Percentiles rank a stretch among this genome's conserved stretches.
Conservation (phyloP, 108 stramenopile genomes). For the Cyclotella baltica region DNA sequence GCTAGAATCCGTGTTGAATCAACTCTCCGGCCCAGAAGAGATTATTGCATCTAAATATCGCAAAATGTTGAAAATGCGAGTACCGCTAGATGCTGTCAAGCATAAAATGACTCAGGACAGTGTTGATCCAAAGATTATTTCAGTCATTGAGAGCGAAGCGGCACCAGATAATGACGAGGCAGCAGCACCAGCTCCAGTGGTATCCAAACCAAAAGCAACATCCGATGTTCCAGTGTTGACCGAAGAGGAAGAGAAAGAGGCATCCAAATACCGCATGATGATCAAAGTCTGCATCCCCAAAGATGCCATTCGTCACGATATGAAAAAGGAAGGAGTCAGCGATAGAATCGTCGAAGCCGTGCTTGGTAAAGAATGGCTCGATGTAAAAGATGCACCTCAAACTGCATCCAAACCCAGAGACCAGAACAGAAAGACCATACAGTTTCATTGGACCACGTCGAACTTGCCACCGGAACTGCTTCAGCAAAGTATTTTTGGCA, state of each 20-base stretch:
- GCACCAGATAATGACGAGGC: conserved; percentile 50
- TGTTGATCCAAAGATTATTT: conserved; percentile 41
- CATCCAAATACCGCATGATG: conserved; percentile 70
- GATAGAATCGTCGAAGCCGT: conserved; percentile 76
- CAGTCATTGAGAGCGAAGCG: conserved; percentile 47
- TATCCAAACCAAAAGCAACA: conserved; percentile 19
- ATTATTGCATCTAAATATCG: conserved; percentile 54
- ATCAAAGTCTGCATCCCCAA: conserved; percentile 75
- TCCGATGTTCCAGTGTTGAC: conserved; percentile 39
- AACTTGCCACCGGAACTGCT: conserved; percentile 65
- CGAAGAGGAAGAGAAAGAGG: conserved; percentile 66
- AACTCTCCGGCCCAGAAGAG: conserved; percentile 43
- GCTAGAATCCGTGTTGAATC: not conserved
- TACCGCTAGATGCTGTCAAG: conserved; percentile 50
- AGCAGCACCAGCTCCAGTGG: not conserved
- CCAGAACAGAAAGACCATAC: conserved; percentile 56
- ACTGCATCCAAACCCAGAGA: conserved; percentile 17
- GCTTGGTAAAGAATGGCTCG: conserved; percentile 58
- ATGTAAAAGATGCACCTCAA: conserved; percentile 2
- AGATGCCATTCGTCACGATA: conserved; percentile 73
- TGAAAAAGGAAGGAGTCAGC: conserved; percentile 77
- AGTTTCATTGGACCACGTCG: conserved; percentile 82
- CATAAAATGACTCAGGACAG: conserved; percentile 54
- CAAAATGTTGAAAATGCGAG: conserved; percentile 57
- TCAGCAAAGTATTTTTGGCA: conserved; percentile 62